These are phyloP conservation scores for Drosera spatulata DNA, from an alignment of 179 eudicot species.

Conservation along the genomic window DNA sequence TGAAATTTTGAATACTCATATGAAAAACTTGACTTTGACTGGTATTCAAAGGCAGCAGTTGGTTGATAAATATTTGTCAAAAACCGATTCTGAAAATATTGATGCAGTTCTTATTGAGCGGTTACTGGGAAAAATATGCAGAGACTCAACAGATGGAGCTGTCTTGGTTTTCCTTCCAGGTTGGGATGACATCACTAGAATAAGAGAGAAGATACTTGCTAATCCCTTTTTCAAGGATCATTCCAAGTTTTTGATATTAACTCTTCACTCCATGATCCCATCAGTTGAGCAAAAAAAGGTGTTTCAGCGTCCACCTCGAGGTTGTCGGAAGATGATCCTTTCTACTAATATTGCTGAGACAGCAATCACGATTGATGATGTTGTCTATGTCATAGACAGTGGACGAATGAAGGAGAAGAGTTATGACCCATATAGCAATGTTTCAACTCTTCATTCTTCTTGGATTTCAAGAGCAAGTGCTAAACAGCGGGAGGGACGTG, in stretches of 20 bases:
- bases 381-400: conserved; percentile 85
- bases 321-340: conserved; percentile 89
- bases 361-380: conserved; percentile 87
- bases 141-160: conserved; percentile 69
- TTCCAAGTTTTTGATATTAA: conserved; percentile 47
- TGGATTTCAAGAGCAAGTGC: conserved; percentile 96
- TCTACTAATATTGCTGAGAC: conserved; percentile 98
- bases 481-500: conserved; percentile 96
- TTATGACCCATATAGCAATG: conserved; percentile 88
- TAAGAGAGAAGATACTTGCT: conserved; percentile 36
- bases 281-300: conserved; percentile 78
- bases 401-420: conserved; percentile 96
- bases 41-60: conserved; percentile 40
- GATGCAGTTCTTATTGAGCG: conserved; percentile 63
- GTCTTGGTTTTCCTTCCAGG: conserved; percentile 91
- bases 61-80: conserved; percentile 53
- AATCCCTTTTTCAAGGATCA: conserved; percentile 44
- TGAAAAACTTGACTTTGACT: conserved; percentile 26
- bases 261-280: conserved; percentile 94
- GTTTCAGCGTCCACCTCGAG: conserved; percentile 53
- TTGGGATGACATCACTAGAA: conserved; percentile 87
- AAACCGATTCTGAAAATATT: conserved; percentile 47
- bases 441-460: conserved; percentile 83
- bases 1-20: conserved; percentile 51
- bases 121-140: conserved; percentile 67